These are phyloP conservation scores for Stemphylium beticola DNA, from an alignment of 2,329 filamentous ascomycete genomes.

Conservation along the genomic window DNA sequence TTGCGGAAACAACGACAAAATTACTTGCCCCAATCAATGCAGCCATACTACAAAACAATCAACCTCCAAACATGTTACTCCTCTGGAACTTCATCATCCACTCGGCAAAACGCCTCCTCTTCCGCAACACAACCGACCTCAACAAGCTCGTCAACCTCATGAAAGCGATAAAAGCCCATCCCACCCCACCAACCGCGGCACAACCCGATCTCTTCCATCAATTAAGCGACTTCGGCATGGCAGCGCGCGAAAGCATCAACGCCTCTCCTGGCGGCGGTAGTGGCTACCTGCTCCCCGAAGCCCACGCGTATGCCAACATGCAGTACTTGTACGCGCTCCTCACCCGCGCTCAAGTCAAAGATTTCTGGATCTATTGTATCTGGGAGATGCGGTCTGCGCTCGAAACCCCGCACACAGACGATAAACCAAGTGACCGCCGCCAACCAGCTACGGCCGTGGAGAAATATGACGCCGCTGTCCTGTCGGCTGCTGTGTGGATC, in stretches of 20 bases:
- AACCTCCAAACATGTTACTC: not conserved
- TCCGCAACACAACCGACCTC: constrained; percentile 1
- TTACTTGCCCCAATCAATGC: not conserved
- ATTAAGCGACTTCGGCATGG: not conserved
- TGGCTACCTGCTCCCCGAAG: constrained; percentile 3
- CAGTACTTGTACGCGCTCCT: constrained; percentile 6
- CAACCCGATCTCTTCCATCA: not conserved
- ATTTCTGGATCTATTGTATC: constrained; percentile 4
- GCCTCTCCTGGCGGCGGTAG: not conserved
- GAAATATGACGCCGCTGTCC: constrained; percentile 1
- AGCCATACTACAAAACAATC: too few species aligned
- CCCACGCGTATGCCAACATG: constrained; percentile 4
- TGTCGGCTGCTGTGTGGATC: not conserved
- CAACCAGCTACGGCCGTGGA: not conserved
- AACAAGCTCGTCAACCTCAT: constrained; percentile 1
- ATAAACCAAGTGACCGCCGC: not conserved
- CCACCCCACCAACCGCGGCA: too few species aligned
- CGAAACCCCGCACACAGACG: not conserved
- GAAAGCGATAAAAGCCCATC: not conserved
- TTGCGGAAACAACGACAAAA: not conserved
- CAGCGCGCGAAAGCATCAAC: constrained; percentile 1
- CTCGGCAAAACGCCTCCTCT: constrained; percentile 5
- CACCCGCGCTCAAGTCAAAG: not conserved
- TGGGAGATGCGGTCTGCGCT: constrained; percentile 2
- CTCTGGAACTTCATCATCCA: constrained; percentile 6